Evolutionary conservation across 352 stramenopile genomes (phyloP).

Genomic region (Globisporangium okanoganense): DNA sequence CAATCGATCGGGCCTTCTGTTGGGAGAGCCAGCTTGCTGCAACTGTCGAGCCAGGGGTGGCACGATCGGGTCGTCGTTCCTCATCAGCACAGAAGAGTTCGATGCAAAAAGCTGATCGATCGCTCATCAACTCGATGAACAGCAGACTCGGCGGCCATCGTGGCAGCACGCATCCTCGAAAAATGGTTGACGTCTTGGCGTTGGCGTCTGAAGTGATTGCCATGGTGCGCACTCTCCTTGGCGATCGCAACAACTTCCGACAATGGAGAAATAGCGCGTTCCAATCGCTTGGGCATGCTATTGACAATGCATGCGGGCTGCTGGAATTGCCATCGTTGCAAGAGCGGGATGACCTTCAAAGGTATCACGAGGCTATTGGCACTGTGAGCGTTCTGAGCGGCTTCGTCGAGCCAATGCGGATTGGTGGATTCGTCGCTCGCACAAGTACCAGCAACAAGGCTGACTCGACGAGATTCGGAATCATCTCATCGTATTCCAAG

Average conservation of each 20-base stretch:
- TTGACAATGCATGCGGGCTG: constrained; percentile 10
- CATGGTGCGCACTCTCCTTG: constrained; percentile 24
- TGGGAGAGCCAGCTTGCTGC: constrained; percentile 43
- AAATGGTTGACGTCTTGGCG: constrained; percentile 22
- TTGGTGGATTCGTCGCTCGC: constrained; percentile 31
- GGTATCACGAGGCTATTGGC: constrained; percentile 38
- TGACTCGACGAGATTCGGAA: constrained; percentile 10
- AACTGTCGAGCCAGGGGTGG: constrained; percentile 41
- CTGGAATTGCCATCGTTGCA: constrained; percentile 12
- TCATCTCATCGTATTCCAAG: constrained; percentile 32
- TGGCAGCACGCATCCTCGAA: neutral
- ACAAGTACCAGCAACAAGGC: constrained; percentile 2
- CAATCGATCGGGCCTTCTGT: constrained; percentile 39
- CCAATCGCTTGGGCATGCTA: constrained; percentile 20
- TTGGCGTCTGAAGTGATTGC: constrained; percentile 41
- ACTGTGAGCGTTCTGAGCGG: constrained; percentile 42
- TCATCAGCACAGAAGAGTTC: constrained; percentile 24
- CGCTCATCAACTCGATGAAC: constrained; percentile 45
- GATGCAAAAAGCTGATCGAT: constrained; percentile 27
- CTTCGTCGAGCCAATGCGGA: constrained; percentile 35
- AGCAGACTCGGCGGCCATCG: constrained; percentile 15
- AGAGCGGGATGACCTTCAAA: constrained; percentile 7
- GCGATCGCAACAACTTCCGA: constrained; percentile 10
- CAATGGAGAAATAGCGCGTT: constrained; percentile 28
- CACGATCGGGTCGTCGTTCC: constrained; percentile 35